Base-by-base conservation (phyloP, 179 eudicot genomes). In the Nepenthes alata region DNA sequence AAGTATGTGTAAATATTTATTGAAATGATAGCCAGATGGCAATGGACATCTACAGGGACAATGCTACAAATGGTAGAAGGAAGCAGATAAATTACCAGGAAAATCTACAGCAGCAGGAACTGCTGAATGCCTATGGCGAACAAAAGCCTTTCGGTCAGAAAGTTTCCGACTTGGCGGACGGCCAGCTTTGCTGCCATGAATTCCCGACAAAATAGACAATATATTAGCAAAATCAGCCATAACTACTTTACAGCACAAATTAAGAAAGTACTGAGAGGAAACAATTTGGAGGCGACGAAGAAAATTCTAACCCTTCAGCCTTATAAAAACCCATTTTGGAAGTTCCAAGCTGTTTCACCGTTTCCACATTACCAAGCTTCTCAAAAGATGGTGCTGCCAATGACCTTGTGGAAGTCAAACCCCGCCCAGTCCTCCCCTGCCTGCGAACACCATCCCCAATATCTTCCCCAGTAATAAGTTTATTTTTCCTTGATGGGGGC, bases 371-470 rank as follows among this genome's bases (percentile, higher is more conserved):
- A 45, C 81, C 74, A 79, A 67, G 67, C 71, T 79, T 83, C 65
- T 79, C 83, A 13, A 53, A 68, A 38, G 73, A 53, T 52, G 58
- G 54, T 67, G 80, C 78, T 68, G 74, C 49, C 53, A 72, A 69
- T 61, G 83, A 64, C 67, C 88, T 75, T 13, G 88, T 51, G 16
- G 91, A 75, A 63, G 73, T 62, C 70, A 66, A 68, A 37, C 81
- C 85, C 36, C 86, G 78, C 11, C 86, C 82, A 48, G 74, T 75
- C 82, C 93, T 69, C 67, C 93, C 93, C 66, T 75, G 82, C 72
- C 78, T 79, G 67, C 82, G 78, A 62, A 79, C 70, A 50, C 82
- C 74, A 64, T 81, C 93, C 68, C 77, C 83, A 70, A 62, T 71
- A 54, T 74, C 80, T 36, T 75, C 77, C 63, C 76, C 74, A 15